A percentile compares a stretch with the other conserved stretches of the same genome.
Evolutionary conservation across 257 asterid species (phyloP).

Genomic region (Leptodermis oblonga): DNA sequence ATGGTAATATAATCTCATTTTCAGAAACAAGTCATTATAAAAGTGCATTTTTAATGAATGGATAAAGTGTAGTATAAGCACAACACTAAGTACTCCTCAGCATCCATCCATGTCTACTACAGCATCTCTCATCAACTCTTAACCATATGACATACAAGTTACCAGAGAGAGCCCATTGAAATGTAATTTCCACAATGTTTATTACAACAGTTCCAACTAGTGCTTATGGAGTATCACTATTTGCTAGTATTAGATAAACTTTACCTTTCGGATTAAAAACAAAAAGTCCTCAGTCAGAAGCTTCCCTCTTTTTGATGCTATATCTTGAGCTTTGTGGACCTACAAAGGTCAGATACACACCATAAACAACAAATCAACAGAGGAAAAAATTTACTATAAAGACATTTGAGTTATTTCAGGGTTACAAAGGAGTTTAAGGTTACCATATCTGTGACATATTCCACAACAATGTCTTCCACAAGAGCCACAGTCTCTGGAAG

Average conservation of each 20-base stretch:
- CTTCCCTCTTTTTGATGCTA: slow-evolving; percentile 78
- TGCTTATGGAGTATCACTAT: neutral
- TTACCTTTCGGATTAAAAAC: slow-evolving; percentile 76
- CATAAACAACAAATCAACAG: neutral
- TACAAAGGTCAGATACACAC: slow-evolving; percentile 16
- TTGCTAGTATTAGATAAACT: neutral
- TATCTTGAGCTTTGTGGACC: slow-evolving; percentile 91
- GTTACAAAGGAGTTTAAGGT: slow-evolving; percentile 12
- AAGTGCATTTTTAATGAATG: neutral
- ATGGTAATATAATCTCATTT: neutral
- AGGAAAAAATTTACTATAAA: neutral
- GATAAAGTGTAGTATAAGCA: neutral
- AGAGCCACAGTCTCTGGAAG: slow-evolving; percentile 89
- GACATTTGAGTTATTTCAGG: neutral
- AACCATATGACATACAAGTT: neutral
- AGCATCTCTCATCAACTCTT: neutral
- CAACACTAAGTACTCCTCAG: neutral
- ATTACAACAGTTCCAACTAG: neutral
- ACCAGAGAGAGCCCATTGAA: neutral
- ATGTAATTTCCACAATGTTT: neutral
- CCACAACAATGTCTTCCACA: slow-evolving; percentile 90
- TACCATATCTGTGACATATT: slow-evolving; percentile 88
- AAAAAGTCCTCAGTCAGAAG: slow-evolving; percentile 86
- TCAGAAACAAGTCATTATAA: neutral
- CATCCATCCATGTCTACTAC: neutral